Conservation (phyloP, 139 green algal genomes). For the Asterochloris sp. region DNA sequence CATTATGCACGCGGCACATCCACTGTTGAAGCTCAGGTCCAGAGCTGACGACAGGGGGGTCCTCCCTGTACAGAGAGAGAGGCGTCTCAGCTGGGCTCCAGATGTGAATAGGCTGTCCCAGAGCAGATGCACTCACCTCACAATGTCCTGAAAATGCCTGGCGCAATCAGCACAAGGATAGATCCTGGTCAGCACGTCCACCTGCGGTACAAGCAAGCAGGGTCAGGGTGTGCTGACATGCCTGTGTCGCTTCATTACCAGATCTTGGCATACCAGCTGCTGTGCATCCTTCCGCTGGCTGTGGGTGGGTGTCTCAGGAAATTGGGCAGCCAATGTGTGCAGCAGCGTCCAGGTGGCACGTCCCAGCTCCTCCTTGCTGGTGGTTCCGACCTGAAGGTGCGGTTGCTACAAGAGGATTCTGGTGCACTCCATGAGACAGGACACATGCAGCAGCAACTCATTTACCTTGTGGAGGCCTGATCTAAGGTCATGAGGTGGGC, state of each 20-base stretch:
- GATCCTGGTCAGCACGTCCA: constrained; percentile 57
- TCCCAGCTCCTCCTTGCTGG: constrained; percentile 74
- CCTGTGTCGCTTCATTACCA: not conserved
- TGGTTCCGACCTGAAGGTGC: not conserved
- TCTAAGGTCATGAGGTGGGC: too few species aligned
- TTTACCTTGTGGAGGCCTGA: too few species aligned
- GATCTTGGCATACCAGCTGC: constrained; percentile 39
- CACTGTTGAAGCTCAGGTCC: constrained; percentile 63
- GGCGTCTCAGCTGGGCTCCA: not conserved
- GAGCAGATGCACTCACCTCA: constrained; percentile 39
- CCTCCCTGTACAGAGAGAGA: constrained; percentile 2
- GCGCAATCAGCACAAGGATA: constrained; percentile 94
- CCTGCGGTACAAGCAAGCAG: not conserved
- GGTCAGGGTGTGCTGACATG: not conserved
- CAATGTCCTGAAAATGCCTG: constrained; percentile 79
- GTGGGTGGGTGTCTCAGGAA: constrained; percentile 74
- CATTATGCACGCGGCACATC: constrained; percentile 88
- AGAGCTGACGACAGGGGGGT: constrained; percentile 21
- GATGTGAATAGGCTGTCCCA: not conserved
- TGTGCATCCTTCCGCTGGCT: constrained; percentile 72
- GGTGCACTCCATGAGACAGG: too few species aligned
- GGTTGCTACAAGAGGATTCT: too few species aligned
- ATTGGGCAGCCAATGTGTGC: constrained; percentile 91
- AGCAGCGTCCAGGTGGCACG: constrained; percentile 89
- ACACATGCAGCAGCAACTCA: too few species aligned